A percentile compares a stretch with the other conserved stretches of the same genome.
Conservation (phyloP, 805 yeast species). For the Tetrapisispora nanseiensis region DNA sequence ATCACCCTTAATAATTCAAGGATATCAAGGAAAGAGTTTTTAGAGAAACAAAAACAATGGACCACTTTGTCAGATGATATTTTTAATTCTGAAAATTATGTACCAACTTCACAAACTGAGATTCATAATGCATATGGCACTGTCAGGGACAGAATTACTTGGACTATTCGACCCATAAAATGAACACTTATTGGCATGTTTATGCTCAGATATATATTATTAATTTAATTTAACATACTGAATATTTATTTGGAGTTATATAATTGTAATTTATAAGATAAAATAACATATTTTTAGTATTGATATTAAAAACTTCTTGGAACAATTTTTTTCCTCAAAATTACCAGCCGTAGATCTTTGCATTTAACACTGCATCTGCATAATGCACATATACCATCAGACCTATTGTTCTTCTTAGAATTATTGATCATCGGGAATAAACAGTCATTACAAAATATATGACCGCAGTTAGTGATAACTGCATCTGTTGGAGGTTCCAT, state of each 20-base stretch:
- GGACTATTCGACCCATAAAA: neutral
- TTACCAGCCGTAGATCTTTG: constrained; percentile 23
- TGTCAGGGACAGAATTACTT: constrained; percentile 2
- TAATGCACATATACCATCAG: constrained; percentile 34
- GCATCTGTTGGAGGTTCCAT: constrained; percentile 43
- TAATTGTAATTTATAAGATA: no score
- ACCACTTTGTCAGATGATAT: constrained; percentile 4
- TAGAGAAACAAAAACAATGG: constrained; percentile 20
- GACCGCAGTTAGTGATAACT: constrained; percentile 48
- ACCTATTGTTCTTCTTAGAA: constrained; percentile 30
- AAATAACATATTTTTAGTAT: neutral
- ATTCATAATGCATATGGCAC: neutral
- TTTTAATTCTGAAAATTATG: neutral
- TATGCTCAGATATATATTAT: no score
- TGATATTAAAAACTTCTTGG: constrained; percentile 3
- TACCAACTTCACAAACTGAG: neutral
- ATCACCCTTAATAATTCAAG: neutral
- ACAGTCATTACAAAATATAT: constrained; percentile 45
- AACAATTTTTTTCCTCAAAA: constrained; percentile 27
- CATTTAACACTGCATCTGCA: constrained; percentile 33
- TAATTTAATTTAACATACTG: no score
- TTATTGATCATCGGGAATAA: constrained; percentile 40
- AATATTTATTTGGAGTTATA: no score
- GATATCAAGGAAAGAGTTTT: constrained; percentile 22
- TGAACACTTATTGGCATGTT: no score